Percentiles rank a stretch among this genome's conserved stretches.
phyloP scores from a whole-genome alignment of 202 grass and related monocot species.

The Carex sylvatica region DNA sequence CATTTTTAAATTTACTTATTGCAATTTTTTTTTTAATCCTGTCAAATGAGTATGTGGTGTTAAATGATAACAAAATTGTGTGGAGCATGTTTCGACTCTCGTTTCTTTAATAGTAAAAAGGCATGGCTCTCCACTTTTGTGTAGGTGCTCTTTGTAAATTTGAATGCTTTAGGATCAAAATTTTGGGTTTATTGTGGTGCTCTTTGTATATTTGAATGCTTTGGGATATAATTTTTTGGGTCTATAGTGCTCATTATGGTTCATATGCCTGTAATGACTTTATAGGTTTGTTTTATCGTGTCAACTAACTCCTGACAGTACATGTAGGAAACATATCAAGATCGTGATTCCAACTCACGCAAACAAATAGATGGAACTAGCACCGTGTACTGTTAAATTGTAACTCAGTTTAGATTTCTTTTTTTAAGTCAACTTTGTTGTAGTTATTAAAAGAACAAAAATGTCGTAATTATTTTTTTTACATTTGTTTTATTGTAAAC shows the following conservation, averaged over 20 bases:
- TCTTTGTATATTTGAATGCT: no score
- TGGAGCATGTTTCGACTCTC: background rate
- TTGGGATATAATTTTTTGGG: no score
- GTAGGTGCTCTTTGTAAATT: background rate
- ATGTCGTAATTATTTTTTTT: background rate
- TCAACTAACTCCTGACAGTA: background rate
- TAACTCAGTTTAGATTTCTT: background rate
- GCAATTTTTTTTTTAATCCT: background rate
- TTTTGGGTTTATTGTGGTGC: background rate
- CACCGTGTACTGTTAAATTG: background rate
- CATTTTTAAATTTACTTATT: background rate
- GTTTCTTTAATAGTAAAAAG: background rate
- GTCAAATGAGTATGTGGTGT: background rate
- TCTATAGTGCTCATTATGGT: background rate
- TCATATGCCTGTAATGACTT: background rate
- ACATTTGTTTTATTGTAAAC: background rate
- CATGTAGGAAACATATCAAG: background rate
- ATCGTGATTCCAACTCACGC: background rate
- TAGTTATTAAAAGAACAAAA: background rate
- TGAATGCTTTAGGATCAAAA: background rate
- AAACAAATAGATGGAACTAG: background rate
- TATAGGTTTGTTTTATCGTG: background rate
- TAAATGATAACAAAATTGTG: background rate
- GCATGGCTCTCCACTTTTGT: background rate
- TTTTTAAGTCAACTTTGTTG: background rate